Evolutionary conservation across 495 filamentous ascomycete species (phyloP).

Genomic region (Aspergillus homomorphus): DNA sequence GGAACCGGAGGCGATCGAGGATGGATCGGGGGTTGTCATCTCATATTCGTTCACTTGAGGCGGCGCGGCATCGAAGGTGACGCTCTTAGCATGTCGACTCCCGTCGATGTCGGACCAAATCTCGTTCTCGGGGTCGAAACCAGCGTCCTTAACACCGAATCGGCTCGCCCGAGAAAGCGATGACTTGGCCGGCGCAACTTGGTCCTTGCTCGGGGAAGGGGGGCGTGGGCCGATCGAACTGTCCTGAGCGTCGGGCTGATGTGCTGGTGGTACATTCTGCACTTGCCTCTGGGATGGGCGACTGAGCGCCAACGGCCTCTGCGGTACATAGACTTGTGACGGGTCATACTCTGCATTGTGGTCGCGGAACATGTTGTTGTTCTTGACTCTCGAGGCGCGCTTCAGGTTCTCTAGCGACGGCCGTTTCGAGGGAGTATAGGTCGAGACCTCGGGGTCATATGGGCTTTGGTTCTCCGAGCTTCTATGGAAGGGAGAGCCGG

Average conservation of each 20-base stretch:
- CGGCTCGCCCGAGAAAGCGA: constrained; percentile 69
- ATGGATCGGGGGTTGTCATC: constrained; percentile 92
- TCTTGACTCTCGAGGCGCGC: constrained; percentile 90
- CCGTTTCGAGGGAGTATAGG: constrained; percentile 63
- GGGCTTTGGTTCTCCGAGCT: constrained; percentile 64
- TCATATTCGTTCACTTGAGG: constrained; percentile 96
- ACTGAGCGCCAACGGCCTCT: constrained; percentile 69
- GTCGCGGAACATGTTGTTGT: constrained; percentile 92
- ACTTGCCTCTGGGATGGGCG: constrained; percentile 53
- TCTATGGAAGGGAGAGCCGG: constrained; percentile 56
- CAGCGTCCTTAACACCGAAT: constrained; percentile 57
- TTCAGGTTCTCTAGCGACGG: constrained; percentile 92
- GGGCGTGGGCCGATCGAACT: constrained; percentile 40
- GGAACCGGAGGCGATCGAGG: constrained; percentile 81
- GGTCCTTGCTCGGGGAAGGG: constrained; percentile 68
- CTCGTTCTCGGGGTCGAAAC: constrained; percentile 66
- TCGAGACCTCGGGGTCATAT: constrained; percentile 59
- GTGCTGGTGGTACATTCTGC: constrained; percentile 16
- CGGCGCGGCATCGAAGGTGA: constrained; percentile 91
- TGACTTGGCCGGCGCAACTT: constrained; percentile 78
- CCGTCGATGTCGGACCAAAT: constrained; percentile 69
- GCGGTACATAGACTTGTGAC: constrained; percentile 64
- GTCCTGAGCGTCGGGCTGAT: constrained; percentile 14
- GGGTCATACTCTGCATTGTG: constrained; percentile 89
- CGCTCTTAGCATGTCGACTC: constrained; percentile 86